Evolutionary conservation across 1,284 basidiomycete species (phyloP).

Genomic region (Vanrija pseudolonga): DNA sequence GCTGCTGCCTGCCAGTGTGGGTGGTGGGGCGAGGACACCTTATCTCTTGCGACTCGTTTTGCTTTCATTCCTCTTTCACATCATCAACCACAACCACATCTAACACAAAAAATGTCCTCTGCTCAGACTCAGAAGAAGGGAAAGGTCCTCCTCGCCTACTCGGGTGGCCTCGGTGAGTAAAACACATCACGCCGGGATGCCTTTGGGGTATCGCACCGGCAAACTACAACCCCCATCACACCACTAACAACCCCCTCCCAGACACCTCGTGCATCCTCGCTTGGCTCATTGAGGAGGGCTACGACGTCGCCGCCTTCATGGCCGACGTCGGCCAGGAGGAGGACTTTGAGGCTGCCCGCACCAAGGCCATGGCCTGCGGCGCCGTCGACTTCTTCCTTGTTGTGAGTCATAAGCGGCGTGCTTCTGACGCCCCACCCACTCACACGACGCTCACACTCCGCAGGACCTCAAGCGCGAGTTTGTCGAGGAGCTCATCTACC

Average conservation of each 20-base stretch:
- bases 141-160: constrained; percentile 69
- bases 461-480: constrained; percentile 95
- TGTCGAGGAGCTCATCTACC: constrained; percentile 93
- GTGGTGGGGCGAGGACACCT: too few relatives aligned
- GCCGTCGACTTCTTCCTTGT: constrained; percentile 93
- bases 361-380: constrained; percentile 87
- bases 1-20: not conserved
- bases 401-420: constrained; percentile 50
- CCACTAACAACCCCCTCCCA: constrained; percentile 39
- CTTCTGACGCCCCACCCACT: not conserved
- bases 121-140: constrained; percentile 45
- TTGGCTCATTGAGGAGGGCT: constrained; percentile 96
- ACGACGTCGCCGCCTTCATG: constrained; percentile 98
- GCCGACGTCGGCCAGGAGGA: constrained; percentile 98
- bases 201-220: not conserved
- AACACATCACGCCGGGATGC: not conserved
- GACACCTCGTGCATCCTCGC: constrained; percentile 96
- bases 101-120: constrained; percentile 17
- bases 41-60: not conserved
- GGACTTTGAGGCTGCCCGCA: constrained; percentile 91
- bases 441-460: not conserved
- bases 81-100: not conserved
- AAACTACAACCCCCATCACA: not conserved
- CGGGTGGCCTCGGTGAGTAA: constrained; percentile 87
- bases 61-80: not conserved